Conservation (phyloP, 225 moss, liverwort and hornwort genomes). For the Pseudisothecium myosuroides region DNA sequence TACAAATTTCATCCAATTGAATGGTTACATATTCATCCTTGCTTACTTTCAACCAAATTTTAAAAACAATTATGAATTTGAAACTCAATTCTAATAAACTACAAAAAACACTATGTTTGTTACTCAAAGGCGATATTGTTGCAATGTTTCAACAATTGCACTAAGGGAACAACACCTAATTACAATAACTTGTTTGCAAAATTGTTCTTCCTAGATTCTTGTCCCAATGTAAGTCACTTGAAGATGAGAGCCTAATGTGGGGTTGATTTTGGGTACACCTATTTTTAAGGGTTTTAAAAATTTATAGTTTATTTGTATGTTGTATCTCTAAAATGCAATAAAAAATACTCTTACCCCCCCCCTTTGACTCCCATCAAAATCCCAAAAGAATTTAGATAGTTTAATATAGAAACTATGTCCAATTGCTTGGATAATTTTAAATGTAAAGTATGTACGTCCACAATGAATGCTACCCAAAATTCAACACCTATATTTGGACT, state of each 20-base stretch:
- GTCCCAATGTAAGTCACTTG: not conserved
- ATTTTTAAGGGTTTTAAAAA: too few species aligned
- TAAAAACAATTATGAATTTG: too few species aligned
- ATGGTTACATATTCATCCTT: not conserved
- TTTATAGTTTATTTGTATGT: too few species aligned
- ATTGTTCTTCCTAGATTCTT: not conserved
- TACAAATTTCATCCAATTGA: rapidly evolving
- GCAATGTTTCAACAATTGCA: not conserved
- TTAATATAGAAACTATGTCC: not conserved
- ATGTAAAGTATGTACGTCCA: rapidly evolving
- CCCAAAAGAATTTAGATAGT: not conserved
- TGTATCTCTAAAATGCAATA: too few species aligned
- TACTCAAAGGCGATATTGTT: rapidly evolving
- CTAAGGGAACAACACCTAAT: not conserved
- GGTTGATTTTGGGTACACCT: not conserved
- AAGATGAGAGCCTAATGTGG: rapidly evolving
- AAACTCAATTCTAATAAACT: not conserved
- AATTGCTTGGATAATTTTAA: not conserved
- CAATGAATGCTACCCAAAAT: not conserved
- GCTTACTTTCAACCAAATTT: not conserved
- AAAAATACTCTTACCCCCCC: too few species aligned
- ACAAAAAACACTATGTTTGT: not conserved
- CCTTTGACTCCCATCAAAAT: rapidly evolving
- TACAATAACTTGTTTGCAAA: not conserved
- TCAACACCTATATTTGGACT: not conserved